Evolutionary conservation across 1,284 basidiomycete species (phyloP).

Genomic region (Chalciporus piperatoides): DNA sequence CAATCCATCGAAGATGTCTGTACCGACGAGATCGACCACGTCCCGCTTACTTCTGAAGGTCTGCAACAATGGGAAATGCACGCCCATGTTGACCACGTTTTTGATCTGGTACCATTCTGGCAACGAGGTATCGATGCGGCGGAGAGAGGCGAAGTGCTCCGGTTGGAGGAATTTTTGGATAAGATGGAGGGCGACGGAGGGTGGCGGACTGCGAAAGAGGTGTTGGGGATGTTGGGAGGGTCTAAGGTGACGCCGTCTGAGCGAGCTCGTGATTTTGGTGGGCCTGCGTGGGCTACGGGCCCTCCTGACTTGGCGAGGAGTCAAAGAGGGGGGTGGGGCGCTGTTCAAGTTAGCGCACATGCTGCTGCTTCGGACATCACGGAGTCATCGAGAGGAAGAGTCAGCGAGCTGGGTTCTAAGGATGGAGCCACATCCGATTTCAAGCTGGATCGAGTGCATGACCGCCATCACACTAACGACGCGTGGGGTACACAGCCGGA

Average conservation of each 20-base stretch:
- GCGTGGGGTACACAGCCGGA: constrained; percentile 2
- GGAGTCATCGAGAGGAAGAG: constrained; percentile 15
- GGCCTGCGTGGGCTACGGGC: constrained; percentile 9
- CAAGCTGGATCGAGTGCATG: neutral
- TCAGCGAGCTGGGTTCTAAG: constrained; percentile 20
- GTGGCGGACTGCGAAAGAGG: constrained; percentile 28
- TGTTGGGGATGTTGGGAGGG: constrained; percentile 25
- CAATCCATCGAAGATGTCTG: constrained; percentile 13
- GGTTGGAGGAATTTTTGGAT: constrained; percentile 50
- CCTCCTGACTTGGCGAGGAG: constrained; percentile 2
- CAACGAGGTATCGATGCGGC: constrained; percentile 49
- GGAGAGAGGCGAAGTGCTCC: constrained; percentile 43
- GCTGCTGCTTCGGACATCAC: constrained; percentile 24
- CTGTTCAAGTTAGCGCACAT: constrained; percentile 1
- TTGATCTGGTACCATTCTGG: constrained; percentile 55
- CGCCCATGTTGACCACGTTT: constrained; percentile 44
- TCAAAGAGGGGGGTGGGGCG: constrained; percentile 16
- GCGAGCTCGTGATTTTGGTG: neutral
- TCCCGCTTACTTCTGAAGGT: constrained; percentile 37
- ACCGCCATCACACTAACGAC: constrained; percentile 1
- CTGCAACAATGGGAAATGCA: constrained; percentile 49
- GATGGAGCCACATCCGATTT: constrained; percentile 5
- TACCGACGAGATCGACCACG: constrained; percentile 24
- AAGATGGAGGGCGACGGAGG: constrained; percentile 33
- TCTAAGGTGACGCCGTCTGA: constrained; percentile 12